These are phyloP conservation scores for Phialophora chinensis DNA, from an alignment of 2,329 filamentous ascomycete species.

Conservation along the genomic window DNA sequence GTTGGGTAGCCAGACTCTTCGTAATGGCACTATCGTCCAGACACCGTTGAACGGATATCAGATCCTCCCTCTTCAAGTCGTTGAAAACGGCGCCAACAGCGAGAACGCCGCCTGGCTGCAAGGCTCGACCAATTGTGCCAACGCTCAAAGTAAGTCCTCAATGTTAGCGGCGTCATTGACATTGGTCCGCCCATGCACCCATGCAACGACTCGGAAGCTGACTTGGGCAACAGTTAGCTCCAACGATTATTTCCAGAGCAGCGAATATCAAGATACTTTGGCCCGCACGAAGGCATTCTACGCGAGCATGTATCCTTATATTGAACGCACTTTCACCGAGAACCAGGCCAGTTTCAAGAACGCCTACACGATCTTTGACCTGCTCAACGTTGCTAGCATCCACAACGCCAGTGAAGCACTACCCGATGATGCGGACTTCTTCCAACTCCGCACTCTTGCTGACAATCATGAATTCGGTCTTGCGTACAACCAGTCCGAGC, in stretches of 20 bases:
- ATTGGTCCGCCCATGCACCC: not conserved
- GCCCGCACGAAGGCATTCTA: constrained; percentile 62
- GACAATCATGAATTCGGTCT: constrained; percentile 81
- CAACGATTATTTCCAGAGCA: constrained; percentile 62
- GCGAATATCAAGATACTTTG: constrained; percentile 56
- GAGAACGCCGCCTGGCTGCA: constrained; percentile 65
- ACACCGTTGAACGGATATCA: constrained; percentile 81
- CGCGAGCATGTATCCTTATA: constrained; percentile 55
- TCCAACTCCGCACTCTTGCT: constrained; percentile 74
- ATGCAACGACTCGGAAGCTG: not conserved
- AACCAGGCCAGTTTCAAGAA: constrained; percentile 63
- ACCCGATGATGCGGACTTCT: constrained; percentile 64
- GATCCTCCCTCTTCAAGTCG: constrained; percentile 74
- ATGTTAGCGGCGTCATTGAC: not conserved
- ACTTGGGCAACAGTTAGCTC: constrained; percentile 53
- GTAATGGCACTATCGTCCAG: constrained; percentile 70
- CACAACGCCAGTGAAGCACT: constrained; percentile 66
- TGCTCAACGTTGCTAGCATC: constrained; percentile 67
- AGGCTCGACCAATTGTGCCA: constrained; percentile 61
- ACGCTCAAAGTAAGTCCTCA: constrained; percentile 45
- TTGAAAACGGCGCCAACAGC: constrained; percentile 65
- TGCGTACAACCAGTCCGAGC: constrained; percentile 71
- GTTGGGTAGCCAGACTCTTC: constrained; percentile 65
- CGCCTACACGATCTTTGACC: constrained; percentile 70
- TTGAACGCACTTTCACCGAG: constrained; percentile 59